Evolutionary conservation across 2,329 filamentous ascomycete species (phyloP).

Genomic region (Arthrobotrys sinensis): DNA sequence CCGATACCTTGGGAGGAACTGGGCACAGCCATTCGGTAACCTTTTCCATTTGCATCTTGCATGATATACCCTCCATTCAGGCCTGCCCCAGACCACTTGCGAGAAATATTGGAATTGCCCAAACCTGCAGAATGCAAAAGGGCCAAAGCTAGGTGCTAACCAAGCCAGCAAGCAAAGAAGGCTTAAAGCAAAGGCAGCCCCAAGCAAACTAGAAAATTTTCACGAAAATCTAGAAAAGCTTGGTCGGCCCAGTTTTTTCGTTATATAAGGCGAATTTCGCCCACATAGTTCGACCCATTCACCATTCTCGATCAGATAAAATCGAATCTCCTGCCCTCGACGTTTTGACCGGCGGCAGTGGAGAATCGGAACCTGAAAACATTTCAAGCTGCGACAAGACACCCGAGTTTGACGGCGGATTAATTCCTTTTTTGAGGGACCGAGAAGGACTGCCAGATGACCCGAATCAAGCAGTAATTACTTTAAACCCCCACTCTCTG

Average conservation of each 20-base stretch:
- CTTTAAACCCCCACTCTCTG: slow-evolving; percentile 11
- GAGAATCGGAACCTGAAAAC: slow-evolving; percentile 9
- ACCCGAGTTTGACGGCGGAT: slow-evolving; percentile 17
- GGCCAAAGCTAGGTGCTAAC: background rate
- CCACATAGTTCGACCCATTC: background rate
- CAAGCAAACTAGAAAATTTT: slow-evolving; percentile 39
- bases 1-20: background rate
- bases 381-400: background rate
- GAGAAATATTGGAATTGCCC: background rate
- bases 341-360: slow-evolving; percentile 4
- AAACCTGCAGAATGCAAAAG: slow-evolving; percentile 4
- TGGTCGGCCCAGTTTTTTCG: slow-evolving; percentile 7
- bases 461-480: slow-evolving; percentile 1
- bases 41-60: slow-evolving; percentile 28
- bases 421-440: slow-evolving; percentile 13
- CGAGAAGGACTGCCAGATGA: slow-evolving; percentile 18
- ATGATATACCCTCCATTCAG: slow-evolving; percentile 18
- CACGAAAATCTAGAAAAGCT: slow-evolving; percentile 44
- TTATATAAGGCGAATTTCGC: slow-evolving; percentile 29
- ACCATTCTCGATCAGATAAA: background rate
- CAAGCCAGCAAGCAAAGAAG: slow-evolving; percentile 7
- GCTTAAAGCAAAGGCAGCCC: background rate
- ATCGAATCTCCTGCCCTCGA: slow-evolving; percentile 11
- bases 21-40: slow-evolving; percentile 15
- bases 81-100: slow-evolving; percentile 8